A percentile compares a stretch with the other conserved stretches of the same genome.
Evolutionary conservation across 768 basidiomycete species (phyloP).

Genomic region (Pisolithus marmoratus): DNA sequence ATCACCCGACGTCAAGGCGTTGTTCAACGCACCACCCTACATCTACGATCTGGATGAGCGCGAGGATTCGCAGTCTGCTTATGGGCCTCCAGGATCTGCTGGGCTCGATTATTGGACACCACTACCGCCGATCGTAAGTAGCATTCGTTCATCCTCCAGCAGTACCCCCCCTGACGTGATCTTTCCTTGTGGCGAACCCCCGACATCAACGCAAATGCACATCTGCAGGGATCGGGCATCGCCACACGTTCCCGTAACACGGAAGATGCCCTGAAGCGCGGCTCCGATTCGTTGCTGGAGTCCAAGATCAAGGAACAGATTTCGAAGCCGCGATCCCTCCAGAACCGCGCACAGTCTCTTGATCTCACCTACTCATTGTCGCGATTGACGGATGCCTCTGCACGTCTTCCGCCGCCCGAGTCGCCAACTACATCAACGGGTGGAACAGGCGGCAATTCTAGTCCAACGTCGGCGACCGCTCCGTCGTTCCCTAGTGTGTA

Average conservation of each 20-base stretch:
- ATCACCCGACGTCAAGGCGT: slow-evolving; percentile 90
- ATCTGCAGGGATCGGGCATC: slow-evolving; percentile 57
- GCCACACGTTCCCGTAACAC: slow-evolving; percentile 60
- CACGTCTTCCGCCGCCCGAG: slow-evolving; percentile 62
- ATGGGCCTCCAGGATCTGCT: slow-evolving; percentile 40
- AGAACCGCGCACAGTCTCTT: slow-evolving; percentile 84
- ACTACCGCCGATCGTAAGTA: slow-evolving; percentile 66
- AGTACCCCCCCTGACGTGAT: slow-evolving; percentile 17
- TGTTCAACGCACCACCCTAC: slow-evolving; percentile 85
- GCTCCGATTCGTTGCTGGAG: slow-evolving; percentile 79
- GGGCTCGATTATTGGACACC: slow-evolving; percentile 73
- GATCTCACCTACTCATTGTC: slow-evolving; percentile 82
- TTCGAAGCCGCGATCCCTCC: slow-evolving; percentile 73
- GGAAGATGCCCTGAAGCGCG: slow-evolving; percentile 75
- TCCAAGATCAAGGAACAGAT: slow-evolving; percentile 76
- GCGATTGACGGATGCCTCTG: slow-evolving; percentile 67
- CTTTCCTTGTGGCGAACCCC: neutral
- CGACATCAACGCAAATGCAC: slow-evolving; percentile 7
- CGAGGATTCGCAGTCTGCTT: slow-evolving; percentile 57
- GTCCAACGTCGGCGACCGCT: slow-evolving; percentile 71
- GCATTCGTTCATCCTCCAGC: slow-evolving; percentile 1
- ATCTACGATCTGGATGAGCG: slow-evolving; percentile 76
- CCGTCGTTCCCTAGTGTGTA: slow-evolving; percentile 86
- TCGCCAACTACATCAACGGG: slow-evolving; percentile 74
- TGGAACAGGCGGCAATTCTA: slow-evolving; percentile 69